These are phyloP conservation scores for Pseudovirgaria hyperparasitica DNA, from an alignment of 2,329 filamentous ascomycete genomes.

Conservation along the genomic window DNA sequence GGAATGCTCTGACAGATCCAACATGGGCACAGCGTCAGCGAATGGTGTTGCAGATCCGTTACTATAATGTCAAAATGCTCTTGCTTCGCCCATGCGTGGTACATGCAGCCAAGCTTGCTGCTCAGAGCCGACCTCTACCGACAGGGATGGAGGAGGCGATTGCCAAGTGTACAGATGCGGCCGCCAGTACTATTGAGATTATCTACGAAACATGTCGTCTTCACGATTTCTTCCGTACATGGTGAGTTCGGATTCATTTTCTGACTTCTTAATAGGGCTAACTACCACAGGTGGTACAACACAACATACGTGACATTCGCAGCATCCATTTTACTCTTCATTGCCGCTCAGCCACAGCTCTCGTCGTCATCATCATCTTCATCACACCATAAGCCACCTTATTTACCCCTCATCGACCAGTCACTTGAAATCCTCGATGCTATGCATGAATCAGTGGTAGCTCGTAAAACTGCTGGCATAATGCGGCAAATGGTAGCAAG, in stretches of 20 bases:
- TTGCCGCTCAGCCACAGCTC: constrained; percentile 10
- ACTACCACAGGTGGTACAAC: constrained; percentile 26
- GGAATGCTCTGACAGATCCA: constrained; percentile 20
- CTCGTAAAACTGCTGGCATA: constrained; percentile 21
- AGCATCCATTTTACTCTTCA: constrained; percentile 23
- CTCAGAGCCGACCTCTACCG: constrained; percentile 9
- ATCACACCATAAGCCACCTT: constrained; percentile 11
- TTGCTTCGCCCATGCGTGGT: constrained; percentile 25
- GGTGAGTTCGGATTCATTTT: constrained; percentile 12
- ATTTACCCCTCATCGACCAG: constrained; percentile 18
- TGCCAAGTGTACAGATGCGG: constrained; percentile 26
- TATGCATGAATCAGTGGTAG: constrained; percentile 30
- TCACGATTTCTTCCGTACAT: constrained; percentile 30
- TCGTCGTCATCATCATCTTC: constrained; percentile 11
- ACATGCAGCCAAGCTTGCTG: constrained; percentile 14
- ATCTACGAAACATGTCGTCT: constrained; percentile 26
- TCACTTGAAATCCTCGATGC: constrained; percentile 27
- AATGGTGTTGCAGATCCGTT: constrained; percentile 28
- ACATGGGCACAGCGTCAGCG: constrained; percentile 26
- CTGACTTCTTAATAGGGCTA: not conserved
- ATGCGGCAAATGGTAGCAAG: constrained; percentile 5
- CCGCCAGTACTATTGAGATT: constrained; percentile 26
- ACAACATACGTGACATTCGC: constrained; percentile 30
- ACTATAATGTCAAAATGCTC: constrained; percentile 29
- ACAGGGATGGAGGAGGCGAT: constrained; percentile 18